Evolutionary conservation across 208 protist species (phyloP), one percentile per base, ranked within the genome.

Genomic region (Trypanosoma avium): DNA sequence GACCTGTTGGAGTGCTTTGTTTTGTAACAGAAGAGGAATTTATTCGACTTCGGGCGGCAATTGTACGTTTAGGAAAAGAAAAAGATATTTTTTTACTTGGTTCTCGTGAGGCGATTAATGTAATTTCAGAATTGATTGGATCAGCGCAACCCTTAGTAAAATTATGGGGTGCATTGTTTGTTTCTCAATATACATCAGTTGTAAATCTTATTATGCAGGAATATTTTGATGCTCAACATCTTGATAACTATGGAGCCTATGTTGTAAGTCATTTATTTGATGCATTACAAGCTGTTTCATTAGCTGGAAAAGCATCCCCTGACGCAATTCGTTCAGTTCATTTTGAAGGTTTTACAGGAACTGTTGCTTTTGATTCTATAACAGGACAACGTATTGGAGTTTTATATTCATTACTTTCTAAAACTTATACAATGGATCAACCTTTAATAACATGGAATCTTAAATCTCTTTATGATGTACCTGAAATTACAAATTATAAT

Each of bases 241-340:
- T 94, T n/a, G 86, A 92, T 53, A 73, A 90, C 38, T 86, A 81
- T 65, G 77, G 77, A n/a, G 82, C 89, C n/a, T 90, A 79, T 58
- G 70, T 90, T 35, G 59, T 92, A 49, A 90, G 84, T 67, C 74
- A 93, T 69, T 69, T 95, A 1, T 82, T 92, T 46, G 89, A 95
- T 54, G 86, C 74, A 7, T 81, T 95, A 33, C 70, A 75, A 43
- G 71, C 86, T 60, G 38, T 95, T 13, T 48, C 74, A 1, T n/a
- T 56, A 22, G 79, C 81, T 12, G 54, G 61, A 12, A 75, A 74
- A 7, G 54, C 75, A 13, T 73, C 66, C 40, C 77, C 92, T 57
- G 38, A 48, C 1, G 35, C 56, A 2, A 74, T 95, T 48, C 81
- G 80, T 30, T 67, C 70, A 9, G 70, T 73, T 17, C 61, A 58